Evolutionary conservation across 768 basidiomycete species (phyloP), one percentile per base, ranked within the genome.

Genomic region (Mycena epipterygia): DNA sequence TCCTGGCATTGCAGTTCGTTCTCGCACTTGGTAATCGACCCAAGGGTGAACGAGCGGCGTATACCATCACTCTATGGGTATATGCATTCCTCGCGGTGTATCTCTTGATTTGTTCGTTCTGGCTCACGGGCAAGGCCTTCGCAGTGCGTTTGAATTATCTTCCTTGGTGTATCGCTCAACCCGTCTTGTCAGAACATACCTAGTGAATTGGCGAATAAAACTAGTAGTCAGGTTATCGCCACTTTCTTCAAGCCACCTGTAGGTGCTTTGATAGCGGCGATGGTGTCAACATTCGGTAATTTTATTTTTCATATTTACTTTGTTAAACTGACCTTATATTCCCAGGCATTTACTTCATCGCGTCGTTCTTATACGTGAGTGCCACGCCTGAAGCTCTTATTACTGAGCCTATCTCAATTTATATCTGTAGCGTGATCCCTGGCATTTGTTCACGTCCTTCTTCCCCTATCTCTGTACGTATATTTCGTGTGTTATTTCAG

Each of bases 391-490:
- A 53, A n/a, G 23, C 37, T 3, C 7, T 39, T 25, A 35, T 30
- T 25, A 25, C n/a, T 44, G 12, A n/a, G 16, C 19, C 13, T 7
- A 17, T 27, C 67, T 49, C 23, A 64, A 37, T n/a, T n/a, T n/a
- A 29, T n/a, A 9, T 56, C 23, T 68, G 14, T 70, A 96, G 93
- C 91, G 95, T 71, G 97, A 98, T 81, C 97, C 97, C 6, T 98
- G 97, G 97, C 97, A 98, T 81, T 93, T 99, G 91, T 91, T 97
- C 81, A 94, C 95, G 29, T 96, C 95, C 75, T 96, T 98, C 87
- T 83, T 92, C 75, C 97, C 97, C 79, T 97, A 97, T 78, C 84
- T 97, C 57, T 91, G 91, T 66, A 59, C 27, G 64, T 57, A 5
- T 11, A 21, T 14, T 35, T n/a, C 42, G 29, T n/a, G 29, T n/a